Percentiles rank a stretch among this genome's conserved stretches.
Conservation (phyloP, 345 rosid species). For the Hibiscus tridactylites region DNA sequence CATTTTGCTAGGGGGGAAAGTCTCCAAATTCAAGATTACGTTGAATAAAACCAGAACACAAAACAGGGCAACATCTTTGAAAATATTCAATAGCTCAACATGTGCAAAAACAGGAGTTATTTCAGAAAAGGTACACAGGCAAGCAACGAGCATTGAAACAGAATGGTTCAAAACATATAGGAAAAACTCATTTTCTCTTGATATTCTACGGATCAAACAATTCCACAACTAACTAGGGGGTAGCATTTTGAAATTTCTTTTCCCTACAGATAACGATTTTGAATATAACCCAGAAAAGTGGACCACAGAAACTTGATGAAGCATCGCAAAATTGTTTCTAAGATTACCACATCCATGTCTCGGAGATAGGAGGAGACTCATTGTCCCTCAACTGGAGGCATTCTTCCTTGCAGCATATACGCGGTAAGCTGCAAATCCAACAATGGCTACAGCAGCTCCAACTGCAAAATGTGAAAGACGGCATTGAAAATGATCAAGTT, state of each 20-base stretch:
- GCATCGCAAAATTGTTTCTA: neutral
- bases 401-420: conserved; percentile 76
- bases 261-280: neutral
- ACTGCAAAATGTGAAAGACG: conserved; percentile 34
- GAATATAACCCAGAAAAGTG: neutral
- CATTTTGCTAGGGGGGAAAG: too few relatives aligned
- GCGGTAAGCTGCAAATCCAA: conserved; percentile 90
- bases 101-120: too few relatives aligned
- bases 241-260: neutral
- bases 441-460: conserved; percentile 87
- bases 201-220: conserved; percentile 12
- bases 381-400: conserved; percentile 39
- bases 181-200: neutral
- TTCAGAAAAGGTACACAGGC: neutral
- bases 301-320: neutral
- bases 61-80: too few relatives aligned
- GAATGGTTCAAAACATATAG: neutral
- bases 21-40: too few relatives aligned
- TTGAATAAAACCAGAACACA: too few relatives aligned
- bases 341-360: neutral
- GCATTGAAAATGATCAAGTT: neutral
- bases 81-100: too few relatives aligned
- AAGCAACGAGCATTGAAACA: neutral
- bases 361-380: neutral
- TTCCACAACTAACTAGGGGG: neutral